Base-by-base conservation (phyloP, 2,329 filamentous ascomycete species). In the Dothidotthia symphoricarpi region DNA sequence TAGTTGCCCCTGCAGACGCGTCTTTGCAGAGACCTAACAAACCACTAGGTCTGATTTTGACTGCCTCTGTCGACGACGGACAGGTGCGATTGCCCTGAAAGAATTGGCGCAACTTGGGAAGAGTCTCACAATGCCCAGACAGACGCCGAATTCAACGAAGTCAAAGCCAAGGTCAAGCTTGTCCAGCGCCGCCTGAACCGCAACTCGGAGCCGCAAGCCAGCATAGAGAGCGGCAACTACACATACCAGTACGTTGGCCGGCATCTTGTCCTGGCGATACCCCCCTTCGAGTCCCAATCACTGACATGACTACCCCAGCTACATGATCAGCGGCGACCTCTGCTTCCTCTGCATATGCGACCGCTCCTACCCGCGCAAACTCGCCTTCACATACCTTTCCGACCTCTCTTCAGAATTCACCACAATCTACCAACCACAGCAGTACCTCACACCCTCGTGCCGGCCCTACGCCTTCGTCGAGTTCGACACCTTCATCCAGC, bases 381-480 rank as follows among this genome's bases (percentile, higher is more conserved):
- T 98, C 32, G 91, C 94, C 62, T 95, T 98, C 71, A 96, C 91
- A 45, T 98, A 97, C 78, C 88, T 98, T 45, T 82, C 88, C 57
- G 93, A 98, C 74, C 80, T 98, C 37, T 80, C 86, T 42, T 80
- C 81, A 67, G 93, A 98, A 74, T 98, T 98, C 76, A 83, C 83
- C 48, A 90, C 82, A 51, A 89, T 85, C 40, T 94, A 98, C 75
- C 78, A 83, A 31, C 65, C 79, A 13, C 64, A 76, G 39, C 85
- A 93, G 70, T 83, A 95, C 55, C 81, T 85, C 60, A 81, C 79
- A 28, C 81, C 87, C 0, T 74, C 76, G 24, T 80, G 94, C 51
- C 86, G 91, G 16, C 91, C 93, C 5, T 98, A 97, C 71, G 90
- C 89, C 43, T 97, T 95, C 66, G 90, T 95, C 75, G 89, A 95